A percentile compares a stretch with the other conserved stretches of the same genome.
phyloP scores from a whole-genome alignment of 306 rosid species.

The Cyclanthera cordifolia region DNA sequence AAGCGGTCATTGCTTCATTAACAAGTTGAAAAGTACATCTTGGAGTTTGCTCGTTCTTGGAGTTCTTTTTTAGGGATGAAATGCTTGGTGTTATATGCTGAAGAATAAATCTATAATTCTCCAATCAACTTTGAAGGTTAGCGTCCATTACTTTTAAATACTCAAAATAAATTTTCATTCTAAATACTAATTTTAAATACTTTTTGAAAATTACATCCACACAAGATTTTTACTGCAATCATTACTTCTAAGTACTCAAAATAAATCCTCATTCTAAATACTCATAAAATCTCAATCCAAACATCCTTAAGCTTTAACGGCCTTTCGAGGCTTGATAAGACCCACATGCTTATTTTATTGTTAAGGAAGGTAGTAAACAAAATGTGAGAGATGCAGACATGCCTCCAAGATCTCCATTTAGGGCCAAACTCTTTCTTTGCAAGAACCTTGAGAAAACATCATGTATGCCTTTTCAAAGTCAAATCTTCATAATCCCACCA shows the following conservation, averaged over 20 bases:
- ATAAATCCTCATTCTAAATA: no score
- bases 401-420: not conserved
- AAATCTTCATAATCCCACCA: not conserved
- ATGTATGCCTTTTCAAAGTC: not conserved
- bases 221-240: no score
- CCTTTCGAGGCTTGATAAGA: not conserved
- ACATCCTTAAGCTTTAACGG: no score
- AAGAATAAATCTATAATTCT: not conserved
- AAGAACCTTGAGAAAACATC: not conserved
- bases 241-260: no score
- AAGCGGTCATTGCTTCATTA: no score
- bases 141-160: no score
- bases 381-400: not conserved
- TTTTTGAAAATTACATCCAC: no score
- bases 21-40: no score
- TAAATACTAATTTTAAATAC: no score
- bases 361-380: not conserved
- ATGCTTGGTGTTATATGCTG: not conserved
- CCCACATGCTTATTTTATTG: not conserved
- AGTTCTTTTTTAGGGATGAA: not conserved
- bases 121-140: not conserved
- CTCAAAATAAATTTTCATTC: no score
- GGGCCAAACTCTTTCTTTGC: not conserved
- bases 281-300: no score
- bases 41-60: not conserved